Conservation (phyloP, 2,329 filamentous ascomycete genomes). For the Penicillium sp. region DNA sequence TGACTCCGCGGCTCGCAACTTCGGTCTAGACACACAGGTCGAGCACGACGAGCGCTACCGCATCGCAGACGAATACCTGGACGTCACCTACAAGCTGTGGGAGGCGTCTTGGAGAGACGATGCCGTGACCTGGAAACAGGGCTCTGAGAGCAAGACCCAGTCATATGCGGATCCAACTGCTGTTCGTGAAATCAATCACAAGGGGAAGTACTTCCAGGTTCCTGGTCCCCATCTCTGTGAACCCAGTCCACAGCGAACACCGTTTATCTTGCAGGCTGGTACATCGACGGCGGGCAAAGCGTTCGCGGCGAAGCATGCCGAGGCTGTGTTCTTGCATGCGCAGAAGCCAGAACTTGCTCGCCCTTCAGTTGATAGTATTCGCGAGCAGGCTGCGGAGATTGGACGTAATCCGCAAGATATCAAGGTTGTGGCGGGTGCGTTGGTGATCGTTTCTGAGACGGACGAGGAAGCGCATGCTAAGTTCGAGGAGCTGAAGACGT, state of each 20-base stretch:
- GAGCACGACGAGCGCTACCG: constrained; percentile 45
- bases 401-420: constrained; percentile 36
- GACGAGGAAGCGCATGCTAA: constrained; percentile 39
- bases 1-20: constrained; percentile 42
- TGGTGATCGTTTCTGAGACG: constrained; percentile 39
- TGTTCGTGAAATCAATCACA: constrained; percentile 34
- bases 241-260: constrained; percentile 42
- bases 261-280: constrained; percentile 43
- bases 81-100: constrained; percentile 44
- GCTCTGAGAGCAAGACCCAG: constrained; percentile 9
- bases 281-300: constrained; percentile 40
- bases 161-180: constrained; percentile 29
- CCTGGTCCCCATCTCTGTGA: constrained; percentile 40
- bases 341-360: constrained; percentile 37
- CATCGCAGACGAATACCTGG: constrained; percentile 43
- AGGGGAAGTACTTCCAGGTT: constrained; percentile 38
- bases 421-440: constrained; percentile 40
- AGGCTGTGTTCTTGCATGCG: constrained; percentile 42
- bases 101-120: constrained; percentile 45
- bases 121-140: constrained; percentile 25
- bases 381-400: constrained; percentile 30
- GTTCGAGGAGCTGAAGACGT: constrained; percentile 36
- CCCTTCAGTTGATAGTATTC: constrained; percentile 37
- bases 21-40: constrained; percentile 40
- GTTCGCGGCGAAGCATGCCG: constrained; percentile 40